Conservation (phyloP, 2,329 filamentous ascomycete genomes). For the Fusarium graminum region DNA sequence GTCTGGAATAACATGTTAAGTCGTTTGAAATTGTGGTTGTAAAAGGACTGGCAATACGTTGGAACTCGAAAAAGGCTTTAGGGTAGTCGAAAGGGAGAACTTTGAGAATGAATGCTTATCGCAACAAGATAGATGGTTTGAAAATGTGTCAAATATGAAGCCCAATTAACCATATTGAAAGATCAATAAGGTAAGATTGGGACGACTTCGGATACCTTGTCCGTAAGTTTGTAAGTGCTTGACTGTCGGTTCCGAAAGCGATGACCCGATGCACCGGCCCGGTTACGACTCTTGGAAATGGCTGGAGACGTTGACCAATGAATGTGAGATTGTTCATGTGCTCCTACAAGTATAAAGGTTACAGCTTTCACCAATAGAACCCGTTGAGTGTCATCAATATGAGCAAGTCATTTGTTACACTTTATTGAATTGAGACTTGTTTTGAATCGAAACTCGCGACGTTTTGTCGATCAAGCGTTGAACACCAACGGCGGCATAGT, state of each 20-base stretch:
- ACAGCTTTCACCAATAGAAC: too few species aligned
- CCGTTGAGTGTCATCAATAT: too few species aligned
- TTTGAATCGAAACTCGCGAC: neutral
- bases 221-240: neutral
- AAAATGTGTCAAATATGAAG: neutral
- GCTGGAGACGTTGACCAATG: too few species aligned
- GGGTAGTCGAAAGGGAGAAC: too few species aligned
- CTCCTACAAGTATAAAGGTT: too few species aligned
- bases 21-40: too few species aligned
- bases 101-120: neutral
- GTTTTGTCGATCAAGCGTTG: neutral
- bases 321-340: too few species aligned
- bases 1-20: too few species aligned
- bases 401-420: neutral
- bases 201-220: neutral
- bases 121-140: neutral
- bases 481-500: neutral
- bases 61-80: too few species aligned
- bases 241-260: neutral
- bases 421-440: neutral
- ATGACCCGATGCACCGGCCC: neutral
- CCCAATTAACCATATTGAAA: neutral
- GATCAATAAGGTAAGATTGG: neutral
- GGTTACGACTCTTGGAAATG: neutral
- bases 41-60: too few species aligned